These are phyloP conservation scores for Cladosporium sp. DNA, from an alignment of 2,329 filamentous ascomycete genomes.

Conservation along the genomic window DNA sequence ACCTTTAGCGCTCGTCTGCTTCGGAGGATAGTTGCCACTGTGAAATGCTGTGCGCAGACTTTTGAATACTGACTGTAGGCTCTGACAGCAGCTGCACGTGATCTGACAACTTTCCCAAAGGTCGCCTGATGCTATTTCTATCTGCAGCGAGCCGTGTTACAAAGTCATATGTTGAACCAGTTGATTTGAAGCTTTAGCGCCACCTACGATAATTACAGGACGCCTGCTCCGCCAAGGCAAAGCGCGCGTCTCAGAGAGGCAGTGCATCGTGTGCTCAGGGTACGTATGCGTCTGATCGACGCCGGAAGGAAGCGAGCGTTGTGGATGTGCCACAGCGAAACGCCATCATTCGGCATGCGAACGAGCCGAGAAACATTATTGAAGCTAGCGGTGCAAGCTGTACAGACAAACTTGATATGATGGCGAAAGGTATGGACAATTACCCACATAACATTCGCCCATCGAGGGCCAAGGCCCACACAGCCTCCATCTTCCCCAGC, in stretches of 20 bases:
- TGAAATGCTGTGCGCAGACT: no score
- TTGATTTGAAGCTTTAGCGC: neutral
- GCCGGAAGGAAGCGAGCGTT: neutral
- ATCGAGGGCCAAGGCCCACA: neutral
- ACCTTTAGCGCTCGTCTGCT: no score
- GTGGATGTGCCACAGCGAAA: neutral
- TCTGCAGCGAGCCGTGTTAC: conserved; percentile 17
- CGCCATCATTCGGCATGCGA: neutral
- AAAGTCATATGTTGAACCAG: neutral
- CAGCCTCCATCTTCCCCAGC: neutral
- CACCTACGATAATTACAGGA: neutral
- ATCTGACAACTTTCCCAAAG: neutral
- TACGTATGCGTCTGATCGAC: neutral
- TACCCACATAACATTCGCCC: no score
- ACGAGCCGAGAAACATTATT: neutral
- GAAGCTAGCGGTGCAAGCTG: no score
- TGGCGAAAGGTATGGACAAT: no score
- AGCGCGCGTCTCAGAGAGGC: neutral
- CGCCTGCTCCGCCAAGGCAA: neutral
- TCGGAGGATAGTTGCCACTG: no score
- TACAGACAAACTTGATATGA: no score
- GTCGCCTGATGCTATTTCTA: neutral
- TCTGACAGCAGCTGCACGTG: no score
- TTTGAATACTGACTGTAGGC: no score
- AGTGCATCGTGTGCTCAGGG: neutral